Base-by-base conservation (phyloP, 2,329 filamentous ascomycete species). In the Alternaria metachromatica region DNA sequence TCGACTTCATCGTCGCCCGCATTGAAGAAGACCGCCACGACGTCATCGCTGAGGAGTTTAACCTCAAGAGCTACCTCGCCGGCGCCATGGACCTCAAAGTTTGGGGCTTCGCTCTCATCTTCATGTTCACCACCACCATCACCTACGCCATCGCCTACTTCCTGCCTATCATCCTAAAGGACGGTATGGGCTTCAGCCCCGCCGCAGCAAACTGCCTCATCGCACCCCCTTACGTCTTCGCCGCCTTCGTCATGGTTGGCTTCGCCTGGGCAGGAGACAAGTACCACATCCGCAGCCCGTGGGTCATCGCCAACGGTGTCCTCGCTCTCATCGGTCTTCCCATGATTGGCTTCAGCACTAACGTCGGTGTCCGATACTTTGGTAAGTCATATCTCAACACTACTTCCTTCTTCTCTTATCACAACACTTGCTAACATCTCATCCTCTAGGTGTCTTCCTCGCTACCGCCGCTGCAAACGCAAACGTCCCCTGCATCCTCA, bases 401-500 rank as follows among this genome's bases (percentile, higher is more conserved):
- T 21, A 21, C 21, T 21, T 21, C 21, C 21, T 21, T 21, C 21
- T 21, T 21, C 21, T 21, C 21, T 21, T 21, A 21, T 21, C 21
- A 21, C 21, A 21, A 21, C 4, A 21, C 21, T 21, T 21, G 21
- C 21, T 21, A 21, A 21, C 21, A 21, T 21, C 21, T 21, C 21
- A 21, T 21, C 21, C 21, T 21, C 21, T 21, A 21, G 21, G 21
- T 21, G 86, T 93, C 59, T 94, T 94, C 81, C 82, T 94, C 53
- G 86, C 88, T 12, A 90, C 90, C 0, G 90, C 90, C 0, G 92
- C 91, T 6, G 88, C 89, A 67, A 94, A 93, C 78, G 87, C 89
- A 67, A 96, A 95, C 75, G 84, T 95, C 5, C 93, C 93, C 0
- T 84, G 88, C 3, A 83, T 88, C 50, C 87, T 96, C 81, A 87